Evolutionary conservation across 2,329 filamentous ascomycete genomes (phyloP).

Genomic region (Alternaria solani): DNA sequence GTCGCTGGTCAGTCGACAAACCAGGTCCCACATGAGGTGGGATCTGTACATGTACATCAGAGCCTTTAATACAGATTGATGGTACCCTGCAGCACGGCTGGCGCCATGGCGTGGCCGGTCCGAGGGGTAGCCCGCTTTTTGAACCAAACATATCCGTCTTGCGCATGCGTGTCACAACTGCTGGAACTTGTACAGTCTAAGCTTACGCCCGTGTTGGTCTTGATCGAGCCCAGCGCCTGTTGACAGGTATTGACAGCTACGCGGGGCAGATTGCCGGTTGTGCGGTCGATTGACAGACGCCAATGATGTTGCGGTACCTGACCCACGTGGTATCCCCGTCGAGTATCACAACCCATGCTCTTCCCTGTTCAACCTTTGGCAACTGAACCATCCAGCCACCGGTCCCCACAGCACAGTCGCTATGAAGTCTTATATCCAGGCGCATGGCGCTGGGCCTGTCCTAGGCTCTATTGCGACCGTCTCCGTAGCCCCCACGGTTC

Average conservation of each 20-base stretch:
- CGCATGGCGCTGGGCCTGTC: conserved; percentile 33
- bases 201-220: neutral
- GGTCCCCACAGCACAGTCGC: conserved; percentile 16
- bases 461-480: conserved; percentile 17
- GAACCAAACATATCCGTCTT: conserved; percentile 19
- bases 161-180: conserved; percentile 24
- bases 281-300: conserved; percentile 19
- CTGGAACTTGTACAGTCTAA: conserved; percentile 17
- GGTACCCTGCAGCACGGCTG: conserved; percentile 17
- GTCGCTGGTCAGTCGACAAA: conserved; percentile 24
- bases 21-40: conserved; percentile 19
- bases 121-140: conserved; percentile 6
- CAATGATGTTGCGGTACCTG: conserved; percentile 31
- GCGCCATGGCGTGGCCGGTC: conserved; percentile 20
- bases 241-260: conserved; percentile 19
- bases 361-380: conserved; percentile 21
- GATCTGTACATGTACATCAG: conserved; percentile 30
- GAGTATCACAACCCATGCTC: conserved; percentile 16
- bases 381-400: conserved; percentile 25
- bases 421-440: conserved; percentile 27
- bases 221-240: conserved; percentile 9
- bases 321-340: conserved; percentile 34
- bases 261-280: conserved; percentile 15
- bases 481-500: conserved; percentile 33
- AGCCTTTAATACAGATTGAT: conserved; percentile 19